Evolutionary conservation across 352 stramenopile genomes (phyloP).

Genomic region (Globisporangium barbulae): DNA sequence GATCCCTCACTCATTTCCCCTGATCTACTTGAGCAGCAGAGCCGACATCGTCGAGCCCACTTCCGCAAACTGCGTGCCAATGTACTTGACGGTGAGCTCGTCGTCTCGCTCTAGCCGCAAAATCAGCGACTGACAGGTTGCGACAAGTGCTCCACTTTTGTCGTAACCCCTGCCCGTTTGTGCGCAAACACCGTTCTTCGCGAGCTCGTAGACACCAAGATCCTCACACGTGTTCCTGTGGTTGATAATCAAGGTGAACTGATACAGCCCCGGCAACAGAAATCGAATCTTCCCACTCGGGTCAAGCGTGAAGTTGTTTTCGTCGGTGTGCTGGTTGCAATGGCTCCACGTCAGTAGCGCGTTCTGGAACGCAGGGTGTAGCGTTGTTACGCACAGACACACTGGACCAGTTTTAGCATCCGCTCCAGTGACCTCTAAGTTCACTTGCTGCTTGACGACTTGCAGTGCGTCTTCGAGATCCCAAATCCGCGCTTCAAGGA

Average conservation of each 20-base stretch:
- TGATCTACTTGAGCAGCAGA: not conserved
- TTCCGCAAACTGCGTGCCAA: not conserved
- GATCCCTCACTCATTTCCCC: not conserved
- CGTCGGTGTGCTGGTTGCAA: not conserved
- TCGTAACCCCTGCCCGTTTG: not conserved
- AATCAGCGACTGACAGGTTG: not conserved
- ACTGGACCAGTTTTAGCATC: not conserved
- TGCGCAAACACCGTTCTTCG: not conserved
- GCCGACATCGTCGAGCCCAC: not conserved
- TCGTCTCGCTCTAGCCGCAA: not conserved
- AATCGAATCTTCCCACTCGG: not conserved
- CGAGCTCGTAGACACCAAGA: not conserved
- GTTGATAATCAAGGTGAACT: not conserved
- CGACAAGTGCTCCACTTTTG: not conserved
- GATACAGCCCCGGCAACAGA: not conserved
- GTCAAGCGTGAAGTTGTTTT: not conserved
- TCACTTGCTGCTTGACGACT: not conserved
- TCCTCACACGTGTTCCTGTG: not conserved
- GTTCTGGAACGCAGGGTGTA: not conserved
- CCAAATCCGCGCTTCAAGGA: constrained; percentile 1
- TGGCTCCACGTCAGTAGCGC: not conserved
- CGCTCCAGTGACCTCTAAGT: not conserved
- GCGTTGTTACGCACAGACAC: not conserved
- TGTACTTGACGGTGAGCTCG: not conserved
- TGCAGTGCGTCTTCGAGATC: not conserved